These are phyloP conservation scores for Cladorrhinum sp. DNA, from an alignment of 2,329 filamentous ascomycete species.

Conservation along the genomic window DNA sequence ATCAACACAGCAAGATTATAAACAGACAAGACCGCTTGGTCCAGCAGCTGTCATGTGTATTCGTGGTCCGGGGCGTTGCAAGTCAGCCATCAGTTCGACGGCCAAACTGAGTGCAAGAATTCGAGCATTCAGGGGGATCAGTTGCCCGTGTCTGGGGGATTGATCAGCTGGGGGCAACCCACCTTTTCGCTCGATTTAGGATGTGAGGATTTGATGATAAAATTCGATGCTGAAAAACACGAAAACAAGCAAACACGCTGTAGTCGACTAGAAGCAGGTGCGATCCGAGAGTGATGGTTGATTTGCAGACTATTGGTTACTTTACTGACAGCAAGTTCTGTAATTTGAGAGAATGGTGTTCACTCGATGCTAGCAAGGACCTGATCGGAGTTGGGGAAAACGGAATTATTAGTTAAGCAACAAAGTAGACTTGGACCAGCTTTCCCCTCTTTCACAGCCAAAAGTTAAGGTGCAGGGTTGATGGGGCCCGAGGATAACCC, in stretches of 20 bases:
- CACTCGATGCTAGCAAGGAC: constrained; percentile 15
- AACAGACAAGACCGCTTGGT: not conserved
- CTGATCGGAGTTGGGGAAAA: constrained; percentile 11
- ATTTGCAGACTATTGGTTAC: not conserved
- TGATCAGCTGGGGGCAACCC: constrained; percentile 20
- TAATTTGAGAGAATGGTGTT: constrained; percentile 8
- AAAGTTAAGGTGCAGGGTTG: not conserved
- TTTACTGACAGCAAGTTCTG: constrained; percentile 10
- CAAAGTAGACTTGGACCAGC: not conserved
- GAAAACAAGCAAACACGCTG: not conserved
- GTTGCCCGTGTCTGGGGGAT: constrained; percentile 11
- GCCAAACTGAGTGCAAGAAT: constrained; percentile 2
- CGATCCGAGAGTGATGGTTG: not conserved
- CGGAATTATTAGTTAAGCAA: constrained; percentile 25
- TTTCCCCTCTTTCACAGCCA: constrained; percentile 1
- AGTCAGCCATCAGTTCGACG: not conserved
- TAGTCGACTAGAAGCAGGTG: not conserved
- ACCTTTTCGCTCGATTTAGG: constrained; percentile 18
- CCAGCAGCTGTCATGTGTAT: not conserved
- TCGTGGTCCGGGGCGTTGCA: not conserved
- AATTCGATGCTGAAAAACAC: not conserved
- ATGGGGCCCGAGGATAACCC: constrained; percentile 2
- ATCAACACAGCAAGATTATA: not conserved
- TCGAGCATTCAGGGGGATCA: constrained; percentile 7
- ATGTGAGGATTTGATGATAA: not conserved